These are phyloP conservation scores for Stachybotrys chartarum DNA, from an alignment of 2,329 filamentous ascomycete species.

Conservation along the genomic window DNA sequence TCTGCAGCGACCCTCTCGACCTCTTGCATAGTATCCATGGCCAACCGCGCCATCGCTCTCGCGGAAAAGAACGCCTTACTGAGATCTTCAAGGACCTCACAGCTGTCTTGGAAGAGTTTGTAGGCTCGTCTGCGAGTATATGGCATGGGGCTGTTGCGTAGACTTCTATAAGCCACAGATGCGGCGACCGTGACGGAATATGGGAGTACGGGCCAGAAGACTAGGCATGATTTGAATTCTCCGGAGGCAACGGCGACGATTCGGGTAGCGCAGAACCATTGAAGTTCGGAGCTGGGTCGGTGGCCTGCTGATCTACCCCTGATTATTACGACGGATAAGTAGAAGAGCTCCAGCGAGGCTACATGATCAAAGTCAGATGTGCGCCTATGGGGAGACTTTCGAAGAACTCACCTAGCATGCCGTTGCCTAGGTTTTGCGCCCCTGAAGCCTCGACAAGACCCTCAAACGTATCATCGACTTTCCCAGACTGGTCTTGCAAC, in stretches of 20 bases:
- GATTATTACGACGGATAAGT: constrained; percentile 12
- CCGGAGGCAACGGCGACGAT: constrained; percentile 10
- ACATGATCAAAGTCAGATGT: background rate
- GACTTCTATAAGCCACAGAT: constrained; percentile 13
- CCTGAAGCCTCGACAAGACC: constrained; percentile 7
- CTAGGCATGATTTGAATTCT: constrained; percentile 10
- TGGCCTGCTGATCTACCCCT: constrained; percentile 8
- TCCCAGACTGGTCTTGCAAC: constrained; percentile 3
- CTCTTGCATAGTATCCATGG: constrained; percentile 12
- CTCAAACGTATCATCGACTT: constrained; percentile 8
- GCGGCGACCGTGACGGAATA: constrained; percentile 14
- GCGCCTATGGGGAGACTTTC: background rate
- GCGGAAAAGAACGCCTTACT: constrained; percentile 12
- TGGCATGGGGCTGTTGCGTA: constrained; percentile 12
- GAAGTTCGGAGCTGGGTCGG: constrained; percentile 8
- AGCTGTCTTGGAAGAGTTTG: constrained; percentile 11
- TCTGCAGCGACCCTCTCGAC: constrained; percentile 11
- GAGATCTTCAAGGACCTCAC: constrained; percentile 10
- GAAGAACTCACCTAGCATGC: constrained; percentile 8
- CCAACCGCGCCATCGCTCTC: constrained; percentile 12
- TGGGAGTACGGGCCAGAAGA: constrained; percentile 14
- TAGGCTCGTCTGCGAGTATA: constrained; percentile 9
- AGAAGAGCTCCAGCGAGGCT: constrained; percentile 14
- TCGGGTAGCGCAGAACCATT: constrained; percentile 12
- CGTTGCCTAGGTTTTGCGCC: constrained; percentile 7